Evolutionary conservation across 192 early-diverging fungal genomes (phyloP).

Genomic region (Glomus cerebriforme): DNA sequence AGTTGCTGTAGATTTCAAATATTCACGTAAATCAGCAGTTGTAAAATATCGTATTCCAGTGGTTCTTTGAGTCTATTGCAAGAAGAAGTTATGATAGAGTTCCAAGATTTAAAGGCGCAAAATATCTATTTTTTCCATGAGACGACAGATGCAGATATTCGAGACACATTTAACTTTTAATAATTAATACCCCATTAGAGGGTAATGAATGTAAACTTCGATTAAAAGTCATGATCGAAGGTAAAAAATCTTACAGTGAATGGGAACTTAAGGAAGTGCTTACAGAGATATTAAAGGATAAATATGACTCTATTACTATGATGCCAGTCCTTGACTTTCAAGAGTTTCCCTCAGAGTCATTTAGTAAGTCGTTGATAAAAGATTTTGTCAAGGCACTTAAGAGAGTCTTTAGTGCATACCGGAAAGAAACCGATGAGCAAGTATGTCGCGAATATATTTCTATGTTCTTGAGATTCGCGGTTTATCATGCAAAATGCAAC

Average conservation of each 20-base stretch:
- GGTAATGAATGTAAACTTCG: slow-evolving; percentile 10
- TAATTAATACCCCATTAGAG: slow-evolving; percentile 2
- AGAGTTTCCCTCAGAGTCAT: slow-evolving; percentile 15
- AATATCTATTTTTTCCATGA: slow-evolving; percentile 24
- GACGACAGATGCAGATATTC: not conserved
- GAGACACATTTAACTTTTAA: slow-evolving; percentile 11
- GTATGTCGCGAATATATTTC: slow-evolving; percentile 21
- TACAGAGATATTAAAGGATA: slow-evolving; percentile 11
- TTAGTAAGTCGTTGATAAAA: slow-evolving; percentile 14
- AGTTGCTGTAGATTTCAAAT: slow-evolving; percentile 11
- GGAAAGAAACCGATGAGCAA: slow-evolving; percentile 11
- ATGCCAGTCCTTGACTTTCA: slow-evolving; percentile 23
- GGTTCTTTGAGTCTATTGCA: slow-evolving; percentile 24
- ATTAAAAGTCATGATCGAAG: slow-evolving; percentile 16
- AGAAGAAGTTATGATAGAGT: slow-evolving; percentile 8
- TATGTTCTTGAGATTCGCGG: slow-evolving; percentile 14
- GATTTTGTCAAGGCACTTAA: slow-evolving; percentile 3
- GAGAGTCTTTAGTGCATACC: slow-evolving; percentile 5
- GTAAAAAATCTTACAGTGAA: slow-evolving; percentile 15
- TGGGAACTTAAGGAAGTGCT: slow-evolving; percentile 21
- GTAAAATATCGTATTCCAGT: slow-evolving; percentile 20
- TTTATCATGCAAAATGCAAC: slow-evolving; percentile 14
- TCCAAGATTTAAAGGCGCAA: slow-evolving; percentile 7
- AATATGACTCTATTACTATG: not conserved
- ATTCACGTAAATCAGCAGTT: not conserved